phyloP scores from a whole-genome alignment of 2,329 filamentous ascomycete species.

The Monosporascus sp. region DNA sequence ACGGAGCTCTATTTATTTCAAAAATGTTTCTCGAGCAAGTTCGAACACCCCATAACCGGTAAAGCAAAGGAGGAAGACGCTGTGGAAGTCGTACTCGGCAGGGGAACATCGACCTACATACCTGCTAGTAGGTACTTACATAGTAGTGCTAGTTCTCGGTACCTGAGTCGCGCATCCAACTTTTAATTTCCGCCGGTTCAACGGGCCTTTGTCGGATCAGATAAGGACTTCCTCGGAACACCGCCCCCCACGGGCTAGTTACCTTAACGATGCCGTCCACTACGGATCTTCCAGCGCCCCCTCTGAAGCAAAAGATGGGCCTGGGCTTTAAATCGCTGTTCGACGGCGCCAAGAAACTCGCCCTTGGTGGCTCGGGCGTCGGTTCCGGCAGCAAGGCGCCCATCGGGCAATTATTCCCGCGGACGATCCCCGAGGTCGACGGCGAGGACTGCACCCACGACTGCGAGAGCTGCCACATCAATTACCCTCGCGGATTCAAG shows the following conservation, averaged over 20 bases:
- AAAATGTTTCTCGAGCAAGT: not conserved
- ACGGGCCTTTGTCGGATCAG: too few relatives aligned
- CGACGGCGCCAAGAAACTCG: slow-evolving; percentile 31
- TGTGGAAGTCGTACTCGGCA: too few relatives aligned
- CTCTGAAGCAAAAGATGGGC: slow-evolving; percentile 30
- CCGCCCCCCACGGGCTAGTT: too few relatives aligned
- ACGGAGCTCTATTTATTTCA: not conserved
- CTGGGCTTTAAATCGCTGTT: slow-evolving; percentile 37
- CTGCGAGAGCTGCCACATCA: slow-evolving; percentile 73
- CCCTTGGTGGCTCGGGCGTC: slow-evolving; percentile 16
- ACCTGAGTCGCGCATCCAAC: too few relatives aligned
- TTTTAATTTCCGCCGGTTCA: too few relatives aligned
- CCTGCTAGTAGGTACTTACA: too few relatives aligned
- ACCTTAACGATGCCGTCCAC: not conserved
- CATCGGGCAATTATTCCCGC: slow-evolving; percentile 59
- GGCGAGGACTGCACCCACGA: slow-evolving; percentile 87
- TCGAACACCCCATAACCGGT: too few relatives aligned
- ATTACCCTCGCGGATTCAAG: slow-evolving; percentile 66
- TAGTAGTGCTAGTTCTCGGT: too few relatives aligned
- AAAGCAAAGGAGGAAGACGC: too few relatives aligned
- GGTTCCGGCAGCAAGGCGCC: slow-evolving; percentile 20
- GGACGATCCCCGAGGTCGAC: slow-evolving; percentile 69
- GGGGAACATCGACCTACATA: too few relatives aligned
- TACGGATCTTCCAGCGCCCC: slow-evolving; percentile 1
- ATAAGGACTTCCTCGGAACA: too few relatives aligned